Evolutionary conservation across 768 basidiomycete species (phyloP).

Genomic region (Serendipita vermifera): DNA sequence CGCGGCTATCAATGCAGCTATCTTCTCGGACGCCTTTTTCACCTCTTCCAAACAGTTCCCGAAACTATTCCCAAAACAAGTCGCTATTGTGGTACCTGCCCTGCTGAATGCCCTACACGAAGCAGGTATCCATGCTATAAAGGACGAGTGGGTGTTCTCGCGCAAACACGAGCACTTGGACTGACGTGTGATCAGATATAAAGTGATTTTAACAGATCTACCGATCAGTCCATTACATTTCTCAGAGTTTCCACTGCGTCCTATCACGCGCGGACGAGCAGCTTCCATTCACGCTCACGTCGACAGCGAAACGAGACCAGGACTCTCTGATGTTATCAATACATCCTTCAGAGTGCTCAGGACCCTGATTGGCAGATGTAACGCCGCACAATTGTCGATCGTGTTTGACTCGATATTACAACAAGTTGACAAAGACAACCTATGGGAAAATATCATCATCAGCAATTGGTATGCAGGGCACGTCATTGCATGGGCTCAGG

Average conservation of each 20-base stretch:
- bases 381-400: constrained; percentile 56
- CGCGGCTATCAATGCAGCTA: constrained; percentile 63
- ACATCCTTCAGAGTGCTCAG: constrained; percentile 60
- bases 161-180: constrained; percentile 5
- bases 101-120: constrained; percentile 58
- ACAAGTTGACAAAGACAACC: constrained; percentile 43
- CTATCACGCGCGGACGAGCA: constrained; percentile 66
- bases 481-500: constrained; percentile 76
- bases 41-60: constrained; percentile 58
- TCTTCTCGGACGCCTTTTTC: constrained; percentile 75
- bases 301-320: constrained; percentile 77
- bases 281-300: constrained; percentile 81
- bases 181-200: constrained; percentile 32
- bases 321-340: constrained; percentile 54
- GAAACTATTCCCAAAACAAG: too few species aligned
- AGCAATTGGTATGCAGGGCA: constrained; percentile 74
- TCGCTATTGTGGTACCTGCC: constrained; percentile 54
- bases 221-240: constrained; percentile 54
- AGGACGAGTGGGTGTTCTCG: constrained; percentile 48
- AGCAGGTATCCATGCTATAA: constrained; percentile 43
- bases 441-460: constrained; percentile 59
- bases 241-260: constrained; percentile 70
- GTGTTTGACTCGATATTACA: constrained; percentile 63
- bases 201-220: constrained; percentile 51
- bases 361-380: constrained; percentile 59